Conservation (phyloP, 495 filamentous ascomycete genomes). For the Trichoderma asperelloides region DNA sequence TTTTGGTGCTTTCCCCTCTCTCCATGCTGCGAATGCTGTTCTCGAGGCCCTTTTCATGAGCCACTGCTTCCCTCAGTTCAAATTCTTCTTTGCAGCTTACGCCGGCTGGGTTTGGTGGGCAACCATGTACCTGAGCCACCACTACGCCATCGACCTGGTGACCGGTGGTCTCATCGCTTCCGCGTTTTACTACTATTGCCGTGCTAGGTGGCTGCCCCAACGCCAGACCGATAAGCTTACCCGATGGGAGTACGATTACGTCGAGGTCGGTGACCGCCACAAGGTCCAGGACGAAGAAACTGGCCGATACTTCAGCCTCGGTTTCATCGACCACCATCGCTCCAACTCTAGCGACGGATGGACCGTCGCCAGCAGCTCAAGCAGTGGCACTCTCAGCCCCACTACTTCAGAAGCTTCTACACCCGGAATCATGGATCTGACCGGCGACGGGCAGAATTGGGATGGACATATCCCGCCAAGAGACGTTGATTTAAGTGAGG, state of each 20-base stretch:
- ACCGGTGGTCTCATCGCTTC: constrained; percentile 74
- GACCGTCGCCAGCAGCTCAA: constrained; percentile 35
- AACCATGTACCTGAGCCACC: constrained; percentile 96
- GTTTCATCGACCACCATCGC: constrained; percentile 21
- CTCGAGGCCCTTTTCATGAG: constrained; percentile 89
- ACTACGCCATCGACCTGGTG: constrained; percentile 90
- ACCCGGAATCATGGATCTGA: constrained; percentile 17
- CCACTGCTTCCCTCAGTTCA: constrained; percentile 73
- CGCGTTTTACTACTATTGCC: constrained; percentile 70
- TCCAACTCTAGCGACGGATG: constrained; percentile 32
- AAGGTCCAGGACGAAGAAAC: constrained; percentile 29
- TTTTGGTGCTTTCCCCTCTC: constrained; percentile 87
- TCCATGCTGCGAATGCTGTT: constrained; percentile 79
- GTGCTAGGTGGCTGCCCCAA: constrained; percentile 70
- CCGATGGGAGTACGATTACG: constrained; percentile 94
- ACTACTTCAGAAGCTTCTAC: constrained; percentile 24
- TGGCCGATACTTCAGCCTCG: constrained; percentile 22
- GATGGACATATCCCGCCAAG: constrained; percentile 14
- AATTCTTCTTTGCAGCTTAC: constrained; percentile 69
- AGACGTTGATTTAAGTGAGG: constrained; percentile 24
- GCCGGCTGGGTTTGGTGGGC: constrained; percentile 94
- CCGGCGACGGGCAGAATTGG: constrained; percentile 24
- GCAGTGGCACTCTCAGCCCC: constrained; percentile 35
- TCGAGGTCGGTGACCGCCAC: constrained; percentile 57
- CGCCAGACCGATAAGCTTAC: constrained; percentile 73